Conservation (phyloP, 345 rosid genomes). For the Salix udensis region DNA sequence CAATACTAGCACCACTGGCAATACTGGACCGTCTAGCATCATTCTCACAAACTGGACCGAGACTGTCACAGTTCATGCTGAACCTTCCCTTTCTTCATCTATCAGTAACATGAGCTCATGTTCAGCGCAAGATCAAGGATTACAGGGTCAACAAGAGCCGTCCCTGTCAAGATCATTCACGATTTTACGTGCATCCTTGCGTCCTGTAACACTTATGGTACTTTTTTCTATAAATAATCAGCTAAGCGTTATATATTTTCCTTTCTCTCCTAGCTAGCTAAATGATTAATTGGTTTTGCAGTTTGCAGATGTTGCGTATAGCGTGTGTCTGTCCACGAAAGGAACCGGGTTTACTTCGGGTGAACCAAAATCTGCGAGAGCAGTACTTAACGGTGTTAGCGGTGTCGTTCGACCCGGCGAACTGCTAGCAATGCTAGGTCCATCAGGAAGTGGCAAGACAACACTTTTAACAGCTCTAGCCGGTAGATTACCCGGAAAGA, state of each 20-base stretch:
- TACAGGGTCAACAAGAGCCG: constrained; percentile 19
- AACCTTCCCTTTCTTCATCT: constrained; percentile 38
- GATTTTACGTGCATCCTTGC: constrained; percentile 46
- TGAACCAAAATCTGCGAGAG: constrained; percentile 51
- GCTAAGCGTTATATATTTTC: neutral
- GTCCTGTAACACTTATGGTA: constrained; percentile 75
- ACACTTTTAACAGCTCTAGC: constrained; percentile 78
- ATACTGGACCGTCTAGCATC: constrained; percentile 8
- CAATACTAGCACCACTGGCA: constrained; percentile 9
- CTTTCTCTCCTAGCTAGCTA: neutral
- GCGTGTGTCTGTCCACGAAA: constrained; percentile 33
- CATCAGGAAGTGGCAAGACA: constrained; percentile 94
- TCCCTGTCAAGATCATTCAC: constrained; percentile 35
- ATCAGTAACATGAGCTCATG: constrained; percentile 33
- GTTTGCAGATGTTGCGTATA: constrained; percentile 75
- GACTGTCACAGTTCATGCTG: constrained; percentile 42
- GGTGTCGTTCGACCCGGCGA: constrained; percentile 85
- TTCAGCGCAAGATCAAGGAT: constrained; percentile 19
- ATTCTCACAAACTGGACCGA: constrained; percentile 32
- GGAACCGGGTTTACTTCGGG: constrained; percentile 31
- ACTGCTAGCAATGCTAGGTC: constrained; percentile 90
- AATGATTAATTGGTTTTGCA: constrained; percentile 22
- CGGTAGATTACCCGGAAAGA: constrained; percentile 67
- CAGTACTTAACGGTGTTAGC: constrained; percentile 64
- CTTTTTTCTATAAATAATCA: neutral